These are phyloP conservation scores for Malus hybrid DNA, from an alignment of 331 rosid genomes.

Conservation along the genomic window DNA sequence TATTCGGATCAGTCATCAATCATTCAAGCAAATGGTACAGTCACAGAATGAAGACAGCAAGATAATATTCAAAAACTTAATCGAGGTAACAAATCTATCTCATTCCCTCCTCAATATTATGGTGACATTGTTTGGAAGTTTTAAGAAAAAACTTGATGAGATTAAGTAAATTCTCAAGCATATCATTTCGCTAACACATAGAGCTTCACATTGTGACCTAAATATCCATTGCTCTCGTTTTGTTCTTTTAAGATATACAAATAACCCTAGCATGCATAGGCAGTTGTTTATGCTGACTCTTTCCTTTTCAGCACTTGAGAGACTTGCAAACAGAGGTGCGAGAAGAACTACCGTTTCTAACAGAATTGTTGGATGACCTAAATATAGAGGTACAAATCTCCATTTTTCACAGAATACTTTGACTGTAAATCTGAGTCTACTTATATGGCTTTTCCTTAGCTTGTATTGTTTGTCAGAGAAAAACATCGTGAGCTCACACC, in stretches of 20 bases:
- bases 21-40: slow-evolving; percentile 70
- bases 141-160: not conserved
- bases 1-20: slow-evolving; percentile 54
- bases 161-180: not conserved
- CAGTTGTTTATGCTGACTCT: slow-evolving; percentile 18
- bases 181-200: not conserved
- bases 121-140: not conserved
- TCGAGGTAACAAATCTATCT: slow-evolving; percentile 41
- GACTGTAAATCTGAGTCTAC: not conserved
- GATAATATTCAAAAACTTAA: slow-evolving; percentile 50
- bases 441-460: not conserved
- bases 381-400: slow-evolving; percentile 40
- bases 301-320: slow-evolving; percentile 49
- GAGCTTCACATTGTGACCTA: not conserved
- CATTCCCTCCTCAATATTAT: not conserved
- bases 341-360: slow-evolving; percentile 47
- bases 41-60: slow-evolving; percentile 56
- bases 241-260: slow-evolving; percentile 1
- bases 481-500: not conserved
- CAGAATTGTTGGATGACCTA: slow-evolving; percentile 47
- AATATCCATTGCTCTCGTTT: slow-evolving; percentile 3
- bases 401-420: not conserved
- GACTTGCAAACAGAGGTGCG: slow-evolving; percentile 35
- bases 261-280: not conserved
- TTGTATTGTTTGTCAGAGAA: not conserved